Conservation (phyloP, 805 yeast genomes). For the Barnettozyma salicaria region DNA sequence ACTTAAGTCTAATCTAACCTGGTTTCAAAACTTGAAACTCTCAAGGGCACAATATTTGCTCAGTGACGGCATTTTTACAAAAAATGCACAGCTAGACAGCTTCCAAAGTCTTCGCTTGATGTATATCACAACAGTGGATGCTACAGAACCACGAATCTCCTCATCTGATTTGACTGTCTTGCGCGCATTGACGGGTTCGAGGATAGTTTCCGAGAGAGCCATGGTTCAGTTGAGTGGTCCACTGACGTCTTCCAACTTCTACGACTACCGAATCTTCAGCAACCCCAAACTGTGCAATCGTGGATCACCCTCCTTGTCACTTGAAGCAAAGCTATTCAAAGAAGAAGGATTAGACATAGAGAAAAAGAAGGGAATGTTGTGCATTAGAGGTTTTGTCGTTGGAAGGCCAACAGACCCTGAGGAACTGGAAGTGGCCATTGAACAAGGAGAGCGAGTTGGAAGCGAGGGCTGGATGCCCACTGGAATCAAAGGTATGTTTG, state of each 20-base stretch:
- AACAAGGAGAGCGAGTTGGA: slow-evolving; percentile 31
- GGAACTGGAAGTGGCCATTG: slow-evolving; percentile 27
- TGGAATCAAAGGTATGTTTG: slow-evolving; percentile 53
- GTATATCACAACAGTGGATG: slow-evolving; percentile 16
- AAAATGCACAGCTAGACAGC: slow-evolving; percentile 27
- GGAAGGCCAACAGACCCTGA: slow-evolving; percentile 41
- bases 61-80: slow-evolving; percentile 17
- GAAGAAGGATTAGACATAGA: slow-evolving; percentile 28
- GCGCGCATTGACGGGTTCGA: slow-evolving; percentile 41
- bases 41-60: slow-evolving; percentile 20
- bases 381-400: slow-evolving; percentile 59
- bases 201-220: slow-evolving; percentile 48
- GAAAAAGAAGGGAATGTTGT: slow-evolving; percentile 43
- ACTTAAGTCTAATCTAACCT: background rate
- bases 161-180: slow-evolving; percentile 33
- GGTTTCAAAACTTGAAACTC: slow-evolving; percentile 15
- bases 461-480: slow-evolving; percentile 48
- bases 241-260: slow-evolving; percentile 49
- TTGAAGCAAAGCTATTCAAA: slow-evolving; percentile 51
- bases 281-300: slow-evolving; percentile 31
- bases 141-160: slow-evolving; percentile 9
- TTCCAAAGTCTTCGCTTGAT: slow-evolving; percentile 27
- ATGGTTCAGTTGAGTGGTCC: slow-evolving; percentile 50
- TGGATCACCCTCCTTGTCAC: slow-evolving; percentile 55
- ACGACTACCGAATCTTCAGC: slow-evolving; percentile 51